These are phyloP conservation scores for Colletotrichum viniferum DNA, from an alignment of 2,329 filamentous ascomycete genomes.

Conservation along the genomic window DNA sequence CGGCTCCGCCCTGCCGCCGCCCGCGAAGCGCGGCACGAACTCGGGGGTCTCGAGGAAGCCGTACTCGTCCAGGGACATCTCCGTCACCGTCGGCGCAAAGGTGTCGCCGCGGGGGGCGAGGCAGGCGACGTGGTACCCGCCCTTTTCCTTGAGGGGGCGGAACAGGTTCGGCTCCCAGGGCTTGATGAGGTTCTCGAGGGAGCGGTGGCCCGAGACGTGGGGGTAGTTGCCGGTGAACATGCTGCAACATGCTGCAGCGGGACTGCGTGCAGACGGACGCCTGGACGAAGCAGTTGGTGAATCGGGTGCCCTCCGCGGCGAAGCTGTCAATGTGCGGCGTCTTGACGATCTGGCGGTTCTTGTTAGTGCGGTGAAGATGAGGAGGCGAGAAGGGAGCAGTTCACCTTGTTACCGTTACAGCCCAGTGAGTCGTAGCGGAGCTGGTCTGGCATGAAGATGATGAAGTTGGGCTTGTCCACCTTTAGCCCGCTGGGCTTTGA, in stretches of 20 bases:
- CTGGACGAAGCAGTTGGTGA: conserved; percentile 50
- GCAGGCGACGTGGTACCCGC: conserved; percentile 51
- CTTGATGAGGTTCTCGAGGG: conserved; percentile 50
- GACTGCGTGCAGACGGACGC: conserved; percentile 52
- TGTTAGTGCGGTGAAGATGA: not conserved
- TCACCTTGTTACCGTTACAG: conserved; percentile 30
- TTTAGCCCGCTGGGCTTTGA: conserved; percentile 20
- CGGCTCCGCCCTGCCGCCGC: not conserved
- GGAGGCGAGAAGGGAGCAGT: not conserved
- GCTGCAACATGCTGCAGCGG: conserved; percentile 50
- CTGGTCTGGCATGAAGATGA: conserved; percentile 54
- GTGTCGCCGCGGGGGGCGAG: conserved; percentile 45
- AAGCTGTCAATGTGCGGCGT: conserved; percentile 49
- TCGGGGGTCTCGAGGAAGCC: conserved; percentile 45
- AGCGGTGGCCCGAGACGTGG: conserved; percentile 49
- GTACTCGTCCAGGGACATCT: conserved; percentile 49
- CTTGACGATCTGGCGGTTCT: conserved; percentile 24
- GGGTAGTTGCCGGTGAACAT: conserved; percentile 53
- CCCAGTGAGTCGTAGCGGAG: conserved; percentile 48
- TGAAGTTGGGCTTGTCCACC: conserved; percentile 34
- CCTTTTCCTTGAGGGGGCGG: conserved; percentile 41
- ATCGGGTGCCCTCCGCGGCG: conserved; percentile 37
- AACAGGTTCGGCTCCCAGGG: conserved; percentile 54
- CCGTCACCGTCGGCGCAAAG: conserved; percentile 46
- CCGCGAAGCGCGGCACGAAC: conserved; percentile 34